Percentiles rank a stretch among this genome's conserved stretches.
phyloP scores from a whole-genome alignment of 805 yeast genomes.

The Candida nitratophila region DNA sequence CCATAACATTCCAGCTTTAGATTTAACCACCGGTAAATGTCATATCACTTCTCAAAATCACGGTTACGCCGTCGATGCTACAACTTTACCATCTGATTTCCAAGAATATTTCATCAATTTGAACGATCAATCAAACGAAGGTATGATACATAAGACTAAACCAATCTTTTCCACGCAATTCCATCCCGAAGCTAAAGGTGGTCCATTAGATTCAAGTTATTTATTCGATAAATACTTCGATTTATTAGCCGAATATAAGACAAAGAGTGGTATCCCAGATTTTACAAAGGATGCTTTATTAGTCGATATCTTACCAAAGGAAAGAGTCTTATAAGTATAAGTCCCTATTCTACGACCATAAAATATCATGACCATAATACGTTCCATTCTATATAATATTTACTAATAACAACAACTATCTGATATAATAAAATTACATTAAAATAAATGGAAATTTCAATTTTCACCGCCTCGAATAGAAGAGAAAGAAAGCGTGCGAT shows the following conservation, averaged over 20 bases:
- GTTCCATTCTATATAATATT: too few species aligned
- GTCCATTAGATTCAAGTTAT: conserved; percentile 90
- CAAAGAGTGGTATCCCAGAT: conserved; percentile 33
- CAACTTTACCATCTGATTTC: conserved; percentile 68
- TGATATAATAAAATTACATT: too few species aligned
- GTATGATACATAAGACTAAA: conserved; percentile 80
- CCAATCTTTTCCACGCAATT: conserved; percentile 97
- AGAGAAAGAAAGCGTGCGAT: not conserved
- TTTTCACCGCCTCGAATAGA: not conserved
- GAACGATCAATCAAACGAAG: conserved; percentile 95
- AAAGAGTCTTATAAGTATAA: conserved; percentile 42
- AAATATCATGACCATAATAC: not conserved
- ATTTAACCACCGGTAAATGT: conserved; percentile 86
- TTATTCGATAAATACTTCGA: conserved; percentile 85
- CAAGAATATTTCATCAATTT: conserved; percentile 86
- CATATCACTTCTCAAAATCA: conserved; percentile 98
- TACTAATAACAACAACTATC: too few species aligned
- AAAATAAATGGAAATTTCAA: too few species aligned
- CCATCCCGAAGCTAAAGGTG: conserved; percentile 99
- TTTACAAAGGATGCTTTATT: conserved; percentile 38
- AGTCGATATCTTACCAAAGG: conserved; percentile 58
- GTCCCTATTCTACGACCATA: not conserved
- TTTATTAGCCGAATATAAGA: conserved; percentile 54
- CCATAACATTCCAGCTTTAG: conserved; percentile 95
- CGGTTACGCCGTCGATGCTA: conserved; percentile 92